These are phyloP conservation scores for Claviceps humidiphila DNA, from an alignment of 2,329 filamentous ascomycete genomes.

Conservation along the genomic window DNA sequence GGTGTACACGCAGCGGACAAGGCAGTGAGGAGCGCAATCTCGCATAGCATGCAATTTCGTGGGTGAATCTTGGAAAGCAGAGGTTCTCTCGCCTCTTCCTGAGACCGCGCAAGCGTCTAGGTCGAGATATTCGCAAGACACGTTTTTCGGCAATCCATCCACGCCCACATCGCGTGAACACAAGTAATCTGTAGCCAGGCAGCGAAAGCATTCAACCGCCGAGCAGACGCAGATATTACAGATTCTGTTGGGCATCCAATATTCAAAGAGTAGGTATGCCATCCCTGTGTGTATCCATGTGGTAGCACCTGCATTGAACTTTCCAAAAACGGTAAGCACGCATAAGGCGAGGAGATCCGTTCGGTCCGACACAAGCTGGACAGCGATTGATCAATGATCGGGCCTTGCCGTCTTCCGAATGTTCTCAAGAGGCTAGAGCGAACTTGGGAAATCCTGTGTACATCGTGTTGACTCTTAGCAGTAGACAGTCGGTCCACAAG, in stretches of 20 bases:
- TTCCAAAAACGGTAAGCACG: not conserved
- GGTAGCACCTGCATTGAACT: not conserved
- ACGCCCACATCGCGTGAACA: not conserved
- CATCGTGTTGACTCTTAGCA: not conserved
- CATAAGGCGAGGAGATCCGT: not conserved
- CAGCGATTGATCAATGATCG: not conserved
- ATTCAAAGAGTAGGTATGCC: not conserved
- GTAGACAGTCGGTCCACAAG: not conserved
- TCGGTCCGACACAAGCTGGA: slow-evolving; percentile 1
- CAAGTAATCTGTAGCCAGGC: not conserved
- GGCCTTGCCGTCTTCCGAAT: not conserved
- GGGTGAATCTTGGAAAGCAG: not conserved
- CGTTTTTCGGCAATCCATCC: not conserved
- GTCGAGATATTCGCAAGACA: not conserved
- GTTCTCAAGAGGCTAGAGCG: not conserved
- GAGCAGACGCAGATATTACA: not conserved
- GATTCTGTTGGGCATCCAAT: not conserved
- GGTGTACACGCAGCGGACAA: not conserved
- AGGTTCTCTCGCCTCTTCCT: not conserved
- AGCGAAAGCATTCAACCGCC: not conserved
- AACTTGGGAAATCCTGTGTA: not conserved
- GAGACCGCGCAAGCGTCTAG: not conserved
- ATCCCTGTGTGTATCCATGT: not conserved
- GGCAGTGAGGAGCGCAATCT: not conserved
- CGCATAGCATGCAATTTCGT: not conserved